phyloP scores from a whole-genome alignment of 2,329 filamentous ascomycete genomes.

The Colletotrichum orchidophilum region DNA sequence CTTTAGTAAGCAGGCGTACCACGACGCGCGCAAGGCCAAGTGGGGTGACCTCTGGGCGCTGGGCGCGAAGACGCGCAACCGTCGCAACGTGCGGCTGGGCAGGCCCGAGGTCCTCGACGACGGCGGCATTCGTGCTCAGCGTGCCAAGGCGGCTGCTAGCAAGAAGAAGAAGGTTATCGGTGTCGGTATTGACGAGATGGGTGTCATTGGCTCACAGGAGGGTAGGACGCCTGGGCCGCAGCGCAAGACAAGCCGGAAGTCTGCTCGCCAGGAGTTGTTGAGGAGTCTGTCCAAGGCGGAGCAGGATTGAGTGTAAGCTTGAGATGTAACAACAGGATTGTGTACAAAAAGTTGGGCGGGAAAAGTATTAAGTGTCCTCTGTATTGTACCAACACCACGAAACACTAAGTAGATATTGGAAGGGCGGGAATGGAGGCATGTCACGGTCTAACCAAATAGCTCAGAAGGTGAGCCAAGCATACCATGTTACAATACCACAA shows the following conservation, averaged over 20 bases:
- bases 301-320: conserved; percentile 19
- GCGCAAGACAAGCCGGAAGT: conserved; percentile 52
- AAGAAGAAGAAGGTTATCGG: conserved; percentile 52
- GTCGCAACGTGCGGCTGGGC: conserved; percentile 69
- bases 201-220: conserved; percentile 36
- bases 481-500: conserved; percentile 18
- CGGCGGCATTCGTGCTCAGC: conserved; percentile 53
- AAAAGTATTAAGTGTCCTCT: conserved; percentile 2
- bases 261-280: conserved; percentile 49
- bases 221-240: conserved; percentile 46
- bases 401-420: not conserved
- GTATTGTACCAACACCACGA: conserved; percentile 21
- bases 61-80: conserved; percentile 85
- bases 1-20: conserved; percentile 84
- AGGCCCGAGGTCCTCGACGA: conserved; percentile 51
- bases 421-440: conserved; percentile 6
- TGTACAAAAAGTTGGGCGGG: conserved; percentile 22
- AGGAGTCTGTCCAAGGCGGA: conserved; percentile 50
- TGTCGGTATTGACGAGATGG: conserved; percentile 45
- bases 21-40: conserved; percentile 86
- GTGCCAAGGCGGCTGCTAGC: conserved; percentile 35
- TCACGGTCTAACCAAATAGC: not conserved
- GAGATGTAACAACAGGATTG: conserved; percentile 9
- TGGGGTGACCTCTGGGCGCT: conserved; percentile 98
- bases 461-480: not conserved